Conservation (phyloP, 1,284 basidiomycete species). For the Trichosporon coremiiforme region DNA sequence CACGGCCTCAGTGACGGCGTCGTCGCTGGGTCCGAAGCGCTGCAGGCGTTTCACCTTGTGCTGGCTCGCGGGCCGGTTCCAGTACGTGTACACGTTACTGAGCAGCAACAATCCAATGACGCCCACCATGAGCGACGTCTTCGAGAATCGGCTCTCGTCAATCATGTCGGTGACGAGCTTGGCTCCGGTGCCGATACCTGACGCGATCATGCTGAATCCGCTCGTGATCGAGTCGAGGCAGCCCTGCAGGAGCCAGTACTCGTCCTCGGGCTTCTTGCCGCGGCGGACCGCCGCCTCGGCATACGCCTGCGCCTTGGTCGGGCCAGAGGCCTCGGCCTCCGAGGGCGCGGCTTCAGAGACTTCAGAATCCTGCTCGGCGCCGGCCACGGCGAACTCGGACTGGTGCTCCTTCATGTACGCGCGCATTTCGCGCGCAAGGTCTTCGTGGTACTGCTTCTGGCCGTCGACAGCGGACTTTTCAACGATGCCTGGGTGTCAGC, state of each 20-base stretch:
- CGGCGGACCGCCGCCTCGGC: slow-evolving; percentile 31
- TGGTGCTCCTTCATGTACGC: slow-evolving; percentile 84
- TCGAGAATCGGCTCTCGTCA: slow-evolving; percentile 59
- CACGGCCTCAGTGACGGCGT: slow-evolving; percentile 42
- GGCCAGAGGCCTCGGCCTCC: slow-evolving; percentile 14
- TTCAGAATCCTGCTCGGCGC: slow-evolving; percentile 56
- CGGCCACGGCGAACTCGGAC: slow-evolving; percentile 84
- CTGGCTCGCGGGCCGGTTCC: slow-evolving; percentile 34
- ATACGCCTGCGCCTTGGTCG: slow-evolving; percentile 52
- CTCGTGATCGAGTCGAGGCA: slow-evolving; percentile 75
- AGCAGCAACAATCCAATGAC: slow-evolving; percentile 71
- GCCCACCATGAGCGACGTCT: slow-evolving; percentile 65
- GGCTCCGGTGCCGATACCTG: slow-evolving; percentile 64
- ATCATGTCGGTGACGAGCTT: slow-evolving; percentile 67
- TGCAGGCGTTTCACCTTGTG: slow-evolving; percentile 31
- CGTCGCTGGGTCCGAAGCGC: slow-evolving; percentile 30
- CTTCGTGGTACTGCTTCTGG: slow-evolving; percentile 83
- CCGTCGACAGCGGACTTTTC: slow-evolving; percentile 92
- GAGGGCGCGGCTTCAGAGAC: slow-evolving; percentile 27
- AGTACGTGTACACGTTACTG: slow-evolving; percentile 63
- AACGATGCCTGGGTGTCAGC: slow-evolving; percentile 71
- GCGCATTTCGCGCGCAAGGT: slow-evolving; percentile 82
- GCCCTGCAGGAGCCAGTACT: slow-evolving; percentile 71
- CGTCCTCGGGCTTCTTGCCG: slow-evolving; percentile 33
- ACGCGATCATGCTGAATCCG: slow-evolving; percentile 69